These are phyloP conservation scores for Komagataella phaffii DNA, from an alignment of 805 yeast species.

Conservation along the genomic window DNA sequence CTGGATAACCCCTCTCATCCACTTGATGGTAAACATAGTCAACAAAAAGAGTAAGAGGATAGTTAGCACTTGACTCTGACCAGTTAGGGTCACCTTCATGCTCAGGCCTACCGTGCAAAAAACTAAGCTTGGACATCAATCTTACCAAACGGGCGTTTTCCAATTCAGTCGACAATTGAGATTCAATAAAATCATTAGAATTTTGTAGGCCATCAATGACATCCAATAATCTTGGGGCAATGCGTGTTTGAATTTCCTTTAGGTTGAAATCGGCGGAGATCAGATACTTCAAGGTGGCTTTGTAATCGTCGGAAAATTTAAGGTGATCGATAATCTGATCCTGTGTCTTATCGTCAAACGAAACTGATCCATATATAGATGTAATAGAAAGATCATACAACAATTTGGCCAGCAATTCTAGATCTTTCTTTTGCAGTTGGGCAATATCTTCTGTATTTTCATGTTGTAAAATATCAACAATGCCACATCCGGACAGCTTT, in stretches of 20 bases:
- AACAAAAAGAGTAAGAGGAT: constrained; percentile 60
- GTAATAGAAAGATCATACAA: constrained; percentile 39
- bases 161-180: constrained; percentile 53
- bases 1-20: constrained; percentile 66
- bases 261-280: constrained; percentile 14
- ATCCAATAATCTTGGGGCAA: constrained; percentile 30
- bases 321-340: constrained; percentile 14
- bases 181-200: constrained; percentile 44
- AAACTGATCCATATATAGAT: constrained; percentile 8
- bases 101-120: constrained; percentile 66
- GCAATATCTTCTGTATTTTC: constrained; percentile 9
- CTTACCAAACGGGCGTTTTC: constrained; percentile 86
- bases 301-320: constrained; percentile 30
- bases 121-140: constrained; percentile 67
- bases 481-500: constrained; percentile 59
- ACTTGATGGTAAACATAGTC: constrained; percentile 80
- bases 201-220: constrained; percentile 36
- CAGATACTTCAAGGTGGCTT: constrained; percentile 25
- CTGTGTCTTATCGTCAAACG: constrained; percentile 4
- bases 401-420: constrained; percentile 42
- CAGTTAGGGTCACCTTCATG: constrained; percentile 35
- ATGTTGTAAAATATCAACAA: constrained; percentile 45
- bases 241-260: constrained; percentile 21
- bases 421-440: constrained; percentile 39
- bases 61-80: constrained; percentile 67